Percentiles rank a stretch among this genome's conserved stretches.
Evolutionary conservation across 805 yeast genomes (phyloP).

Genomic region (Cyberlindnera americana): DNA sequence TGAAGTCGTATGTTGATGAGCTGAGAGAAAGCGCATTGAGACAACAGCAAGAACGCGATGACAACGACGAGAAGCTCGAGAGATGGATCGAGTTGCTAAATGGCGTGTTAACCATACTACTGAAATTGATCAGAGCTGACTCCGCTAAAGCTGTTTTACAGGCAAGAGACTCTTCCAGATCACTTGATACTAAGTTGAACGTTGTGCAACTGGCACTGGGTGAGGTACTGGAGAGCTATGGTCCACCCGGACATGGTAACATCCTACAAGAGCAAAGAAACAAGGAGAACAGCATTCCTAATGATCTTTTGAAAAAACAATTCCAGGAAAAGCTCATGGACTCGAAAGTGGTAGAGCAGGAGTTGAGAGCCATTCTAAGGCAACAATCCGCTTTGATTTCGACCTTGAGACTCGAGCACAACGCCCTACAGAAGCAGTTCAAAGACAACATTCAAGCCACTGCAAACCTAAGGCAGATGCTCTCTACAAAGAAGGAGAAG

Average conservation of each 20-base stretch:
- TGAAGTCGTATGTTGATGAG: conserved; percentile 24
- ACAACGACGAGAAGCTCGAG: conserved; percentile 5
- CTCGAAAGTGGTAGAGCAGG: conserved; percentile 18
- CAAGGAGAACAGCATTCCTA: conserved; percentile 2
- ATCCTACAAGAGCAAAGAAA: neutral
- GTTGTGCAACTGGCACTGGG: conserved; percentile 19
- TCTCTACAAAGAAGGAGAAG: conserved; percentile 20
- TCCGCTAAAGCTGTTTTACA: conserved; percentile 20
- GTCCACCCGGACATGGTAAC: neutral
- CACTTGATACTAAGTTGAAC: conserved; percentile 24
- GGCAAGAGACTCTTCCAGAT: conserved; percentile 19
- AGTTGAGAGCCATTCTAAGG: conserved; percentile 11
- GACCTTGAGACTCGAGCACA: conserved; percentile 16
- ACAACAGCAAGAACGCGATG: conserved; percentile 3
- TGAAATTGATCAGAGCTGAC: conserved; percentile 15
- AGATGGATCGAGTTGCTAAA: conserved; percentile 17
- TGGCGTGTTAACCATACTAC: conserved; percentile 14
- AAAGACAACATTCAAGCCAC: conserved; percentile 15
- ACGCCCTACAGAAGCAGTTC: conserved; percentile 11
- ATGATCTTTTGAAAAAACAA: neutral
- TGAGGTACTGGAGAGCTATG: conserved; percentile 14
- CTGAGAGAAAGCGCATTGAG: conserved; percentile 18
- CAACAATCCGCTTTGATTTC: conserved; percentile 17
- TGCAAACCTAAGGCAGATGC: conserved; percentile 14
- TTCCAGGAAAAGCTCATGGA: conserved; percentile 12